A percentile compares a stretch with the other conserved stretches of the same genome.
Conservation (phyloP, 139 green algal species). For the Bryopsis sp. region DNA sequence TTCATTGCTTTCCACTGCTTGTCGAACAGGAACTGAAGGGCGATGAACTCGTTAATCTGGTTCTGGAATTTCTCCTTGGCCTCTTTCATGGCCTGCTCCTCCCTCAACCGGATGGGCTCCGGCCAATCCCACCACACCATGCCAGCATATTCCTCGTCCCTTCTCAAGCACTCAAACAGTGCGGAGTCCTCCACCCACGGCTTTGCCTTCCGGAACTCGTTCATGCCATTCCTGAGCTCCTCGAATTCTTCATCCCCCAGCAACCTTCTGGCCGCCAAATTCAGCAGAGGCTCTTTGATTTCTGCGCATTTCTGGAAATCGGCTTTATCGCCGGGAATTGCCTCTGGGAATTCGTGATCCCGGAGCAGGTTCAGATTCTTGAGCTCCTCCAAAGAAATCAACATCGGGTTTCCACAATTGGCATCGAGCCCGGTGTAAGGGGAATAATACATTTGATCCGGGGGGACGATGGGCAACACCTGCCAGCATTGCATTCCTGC, state of each 20-base stretch:
- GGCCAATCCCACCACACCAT: conserved; percentile 93
- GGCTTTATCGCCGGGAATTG: conserved; percentile 22
- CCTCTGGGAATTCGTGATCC: conserved; percentile 36
- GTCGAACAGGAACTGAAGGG: conserved; percentile 93
- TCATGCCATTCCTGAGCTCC: conserved; percentile 29
- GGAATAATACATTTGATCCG: conserved; percentile 83
- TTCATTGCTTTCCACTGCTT: conserved; percentile 77
- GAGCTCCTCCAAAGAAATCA: conserved; percentile 82
- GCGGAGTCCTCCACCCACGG: conserved; percentile 87
- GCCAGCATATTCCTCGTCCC: conserved; percentile 30
- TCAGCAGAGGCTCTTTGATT: conserved; percentile 15
- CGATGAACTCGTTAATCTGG: conserved; percentile 79
- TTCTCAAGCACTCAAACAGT: conserved; percentile 65
- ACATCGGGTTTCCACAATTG: conserved; percentile 83
- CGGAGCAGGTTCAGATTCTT: conserved; percentile 74
- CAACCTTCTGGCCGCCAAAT: neutral
- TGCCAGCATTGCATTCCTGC: conserved; percentile 65
- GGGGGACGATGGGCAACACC: conserved; percentile 90
- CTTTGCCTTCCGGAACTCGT: conserved; percentile 43
- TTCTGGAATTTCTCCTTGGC: conserved; percentile 39
- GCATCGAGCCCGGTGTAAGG: conserved; percentile 90
- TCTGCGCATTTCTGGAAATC: neutral
- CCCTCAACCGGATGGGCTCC: conserved; percentile 40
- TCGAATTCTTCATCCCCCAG: conserved; percentile 21
- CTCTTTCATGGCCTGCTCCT: conserved; percentile 28